phyloP scores from a whole-genome alignment of 2,329 filamentous ascomycete genomes.

The Ophiocordyceps unilateralis region DNA sequence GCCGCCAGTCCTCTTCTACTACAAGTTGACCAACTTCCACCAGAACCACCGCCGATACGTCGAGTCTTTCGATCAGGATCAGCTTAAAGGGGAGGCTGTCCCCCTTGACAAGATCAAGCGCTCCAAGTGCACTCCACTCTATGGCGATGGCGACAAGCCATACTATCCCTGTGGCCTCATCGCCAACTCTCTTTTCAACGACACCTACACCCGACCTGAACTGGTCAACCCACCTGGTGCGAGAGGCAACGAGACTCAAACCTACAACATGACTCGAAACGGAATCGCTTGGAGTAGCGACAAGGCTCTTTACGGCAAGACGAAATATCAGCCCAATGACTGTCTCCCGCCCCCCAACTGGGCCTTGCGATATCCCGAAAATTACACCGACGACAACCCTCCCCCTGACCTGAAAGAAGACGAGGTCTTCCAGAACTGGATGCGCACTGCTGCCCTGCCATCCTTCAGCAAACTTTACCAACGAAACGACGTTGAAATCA shows the following conservation, averaged over 20 bases:
- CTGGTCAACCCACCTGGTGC: constrained; percentile 31
- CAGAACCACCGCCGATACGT: constrained; percentile 97
- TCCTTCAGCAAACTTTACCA: constrained; percentile 87
- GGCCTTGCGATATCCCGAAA: constrained; percentile 49
- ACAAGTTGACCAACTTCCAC: constrained; percentile 93
- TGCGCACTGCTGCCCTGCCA: constrained; percentile 88
- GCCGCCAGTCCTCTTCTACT: constrained; percentile 81
- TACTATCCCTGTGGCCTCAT: constrained; percentile 94
- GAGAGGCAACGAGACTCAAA: constrained; percentile 17
- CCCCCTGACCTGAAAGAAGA: constrained; percentile 58
- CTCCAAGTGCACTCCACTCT: constrained; percentile 63
- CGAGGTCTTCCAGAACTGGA: constrained; percentile 94
- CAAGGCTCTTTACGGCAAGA: constrained; percentile 56
- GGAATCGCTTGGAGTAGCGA: constrained; percentile 83
- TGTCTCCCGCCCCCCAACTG: constrained; percentile 81
- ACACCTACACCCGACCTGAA: constrained; percentile 57
- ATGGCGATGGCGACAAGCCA: constrained; percentile 36
- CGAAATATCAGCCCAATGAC: constrained; percentile 44
- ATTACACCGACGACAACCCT: constrained; percentile 46
- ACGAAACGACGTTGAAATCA: constrained; percentile 54
- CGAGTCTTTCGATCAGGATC: constrained; percentile 67
- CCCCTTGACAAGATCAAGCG: constrained; percentile 40
- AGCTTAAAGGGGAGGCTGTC: constrained; percentile 56
- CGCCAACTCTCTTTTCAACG: constrained; percentile 94
- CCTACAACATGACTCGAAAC: constrained; percentile 62